A percentile compares a stretch with the other conserved stretches of the same genome.
These are phyloP conservation scores for Pelargonium fulgidum DNA, from an alignment of 441 rosid genomes.

Conservation along the genomic window DNA sequence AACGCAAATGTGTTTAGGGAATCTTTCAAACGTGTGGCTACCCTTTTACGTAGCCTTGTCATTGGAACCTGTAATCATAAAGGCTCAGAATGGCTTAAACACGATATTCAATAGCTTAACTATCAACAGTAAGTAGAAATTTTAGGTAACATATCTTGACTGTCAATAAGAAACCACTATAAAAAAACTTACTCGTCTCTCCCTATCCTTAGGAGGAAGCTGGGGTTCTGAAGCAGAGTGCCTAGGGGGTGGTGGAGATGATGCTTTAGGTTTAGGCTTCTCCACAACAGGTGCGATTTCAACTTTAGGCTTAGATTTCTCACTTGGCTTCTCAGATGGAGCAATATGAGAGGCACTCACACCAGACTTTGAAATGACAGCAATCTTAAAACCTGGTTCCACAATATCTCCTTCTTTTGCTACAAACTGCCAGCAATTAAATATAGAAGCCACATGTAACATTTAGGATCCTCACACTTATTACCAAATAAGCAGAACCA, in stretches of 20 bases:
- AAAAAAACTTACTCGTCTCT: conserved; percentile 67
- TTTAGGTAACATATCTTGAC: neutral
- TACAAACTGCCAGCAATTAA: conserved; percentile 37
- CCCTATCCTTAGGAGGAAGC: conserved; percentile 95
- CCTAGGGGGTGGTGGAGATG: conserved; percentile 49
- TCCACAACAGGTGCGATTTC: conserved; percentile 50
- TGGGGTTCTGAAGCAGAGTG: conserved; percentile 76
- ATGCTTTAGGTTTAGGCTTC: conserved; percentile 48
- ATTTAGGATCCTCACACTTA: conserved; percentile 6
- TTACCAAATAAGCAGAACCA: neutral
- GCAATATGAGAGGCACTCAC: conserved; percentile 72
- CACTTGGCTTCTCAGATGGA: conserved; percentile 35
- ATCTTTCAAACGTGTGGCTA: conserved; percentile 80
- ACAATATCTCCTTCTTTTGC: conserved; percentile 97
- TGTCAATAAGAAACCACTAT: conserved; percentile 11
- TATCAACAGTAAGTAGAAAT: neutral
- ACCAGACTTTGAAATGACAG: conserved; percentile 75
- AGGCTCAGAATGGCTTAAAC: conserved; percentile 15
- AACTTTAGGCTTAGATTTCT: conserved; percentile 33
- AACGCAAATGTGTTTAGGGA: conserved; percentile 91
- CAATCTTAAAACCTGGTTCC: conserved; percentile 77
- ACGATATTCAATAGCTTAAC: conserved; percentile 15
- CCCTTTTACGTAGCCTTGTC: conserved; percentile 93
- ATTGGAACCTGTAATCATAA: conserved; percentile 72
- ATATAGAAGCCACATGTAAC: conserved; percentile 7